These are phyloP conservation scores for Neofusicoccum cordaticola DNA, from an alignment of 2,329 filamentous ascomycete species.

Conservation along the genomic window DNA sequence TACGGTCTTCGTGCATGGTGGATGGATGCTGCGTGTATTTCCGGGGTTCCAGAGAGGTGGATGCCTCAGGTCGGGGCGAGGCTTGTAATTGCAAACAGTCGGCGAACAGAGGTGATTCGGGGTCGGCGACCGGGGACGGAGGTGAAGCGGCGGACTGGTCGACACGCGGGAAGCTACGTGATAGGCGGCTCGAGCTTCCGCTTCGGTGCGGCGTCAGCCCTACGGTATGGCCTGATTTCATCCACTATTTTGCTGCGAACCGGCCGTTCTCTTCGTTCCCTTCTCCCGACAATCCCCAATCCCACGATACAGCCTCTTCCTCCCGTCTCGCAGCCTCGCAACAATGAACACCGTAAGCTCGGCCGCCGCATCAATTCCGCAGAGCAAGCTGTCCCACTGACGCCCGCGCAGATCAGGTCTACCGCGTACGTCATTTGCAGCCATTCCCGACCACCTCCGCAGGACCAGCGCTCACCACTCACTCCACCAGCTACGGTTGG, in stretches of 20 bases:
- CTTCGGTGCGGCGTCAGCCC: slow-evolving; percentile 12
- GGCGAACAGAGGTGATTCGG: not conserved
- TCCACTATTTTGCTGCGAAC: slow-evolving; percentile 10
- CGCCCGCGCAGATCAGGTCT: slow-evolving; percentile 51
- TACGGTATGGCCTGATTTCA: slow-evolving; percentile 14
- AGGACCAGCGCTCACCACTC: slow-evolving; percentile 19
- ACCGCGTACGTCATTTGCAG: slow-evolving; percentile 51
- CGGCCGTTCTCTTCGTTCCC: not conserved
- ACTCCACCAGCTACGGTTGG: slow-evolving; percentile 74
- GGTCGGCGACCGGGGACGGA: not conserved
- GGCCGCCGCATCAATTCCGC: not conserved
- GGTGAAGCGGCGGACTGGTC: not conserved
- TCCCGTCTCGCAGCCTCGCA: not conserved
- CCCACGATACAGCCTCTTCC: not conserved
- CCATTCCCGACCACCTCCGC: not conserved
- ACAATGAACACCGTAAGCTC: slow-evolving; percentile 54
- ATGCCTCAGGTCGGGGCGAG: not conserved
- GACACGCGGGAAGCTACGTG: not conserved
- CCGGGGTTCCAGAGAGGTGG: too few species aligned
- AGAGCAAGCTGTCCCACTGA: slow-evolving; percentile 22
- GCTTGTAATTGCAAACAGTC: not conserved
- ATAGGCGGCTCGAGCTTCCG: slow-evolving; percentile 11
- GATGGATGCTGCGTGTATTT: not conserved
- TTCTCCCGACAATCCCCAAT: not conserved
- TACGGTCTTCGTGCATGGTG: slow-evolving; percentile 33